phyloP scores from a whole-genome alignment of 768 basidiomycete genomes.

The Phaeotremella fagi region DNA sequence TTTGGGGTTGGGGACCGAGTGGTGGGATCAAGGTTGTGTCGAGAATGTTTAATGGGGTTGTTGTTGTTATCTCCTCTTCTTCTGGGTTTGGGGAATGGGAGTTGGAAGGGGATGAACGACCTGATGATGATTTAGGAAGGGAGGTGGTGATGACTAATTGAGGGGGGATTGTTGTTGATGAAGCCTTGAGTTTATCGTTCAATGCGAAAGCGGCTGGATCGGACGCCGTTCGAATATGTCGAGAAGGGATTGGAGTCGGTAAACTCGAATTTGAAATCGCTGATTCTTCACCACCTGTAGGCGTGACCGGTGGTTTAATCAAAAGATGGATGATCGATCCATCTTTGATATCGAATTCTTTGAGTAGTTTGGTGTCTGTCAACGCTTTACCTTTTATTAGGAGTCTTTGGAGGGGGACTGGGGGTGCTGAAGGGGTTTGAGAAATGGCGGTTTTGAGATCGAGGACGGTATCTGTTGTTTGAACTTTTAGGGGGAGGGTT shows the following conservation, averaged over 20 bases:
- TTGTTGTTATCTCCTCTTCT: constrained; percentile 22
- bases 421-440: constrained; percentile 58
- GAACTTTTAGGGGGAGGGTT: constrained; percentile 61
- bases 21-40: constrained; percentile 50
- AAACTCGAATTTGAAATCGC: too few relatives aligned
- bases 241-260: constrained; percentile 11
- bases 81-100: constrained; percentile 11
- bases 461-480: constrained; percentile 75
- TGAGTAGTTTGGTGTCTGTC: constrained; percentile 77
- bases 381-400: constrained; percentile 92
- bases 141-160: constrained; percentile 5
- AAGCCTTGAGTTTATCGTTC: constrained; percentile 12
- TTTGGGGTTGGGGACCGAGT: constrained; percentile 39
- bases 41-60: constrained; percentile 54
- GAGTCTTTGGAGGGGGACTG: constrained; percentile 74
- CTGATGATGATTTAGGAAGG: constrained; percentile 18
- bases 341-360: constrained; percentile 79
- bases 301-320: constrained; percentile 59
- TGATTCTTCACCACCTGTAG: constrained; percentile 13
- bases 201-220: constrained; percentile 1
- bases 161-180: constrained; percentile 11
- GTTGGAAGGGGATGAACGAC: constrained; percentile 27
- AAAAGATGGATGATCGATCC: constrained; percentile 80
- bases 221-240: neutral
- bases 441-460: constrained; percentile 74